Conservation (phyloP, 2,329 filamentous ascomycete species). For the Nothophoma quercina region DNA sequence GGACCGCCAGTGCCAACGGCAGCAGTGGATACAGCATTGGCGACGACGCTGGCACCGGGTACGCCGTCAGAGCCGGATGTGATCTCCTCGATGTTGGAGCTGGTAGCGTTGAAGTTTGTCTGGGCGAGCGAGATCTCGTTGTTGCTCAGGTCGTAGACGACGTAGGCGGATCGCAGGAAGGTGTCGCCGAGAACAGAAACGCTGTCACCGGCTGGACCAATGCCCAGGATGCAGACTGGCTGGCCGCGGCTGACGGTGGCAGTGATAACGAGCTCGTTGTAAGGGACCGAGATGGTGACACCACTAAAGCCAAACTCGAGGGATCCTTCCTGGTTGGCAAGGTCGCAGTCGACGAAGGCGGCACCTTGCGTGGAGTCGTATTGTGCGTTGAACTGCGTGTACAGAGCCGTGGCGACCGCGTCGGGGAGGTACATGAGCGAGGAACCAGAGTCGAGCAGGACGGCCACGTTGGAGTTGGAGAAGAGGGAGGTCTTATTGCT, state of each 20-base stretch:
- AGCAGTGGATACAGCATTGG: constrained; percentile 59
- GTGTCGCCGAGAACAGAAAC: constrained; percentile 66
- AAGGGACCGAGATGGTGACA: constrained; percentile 61
- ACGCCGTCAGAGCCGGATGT: constrained; percentile 57
- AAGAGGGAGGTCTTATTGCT: constrained; percentile 54
- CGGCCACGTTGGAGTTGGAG: constrained; percentile 56
- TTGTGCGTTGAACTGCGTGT: constrained; percentile 49
- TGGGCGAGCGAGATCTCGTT: constrained; percentile 69
- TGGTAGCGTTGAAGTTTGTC: constrained; percentile 66
- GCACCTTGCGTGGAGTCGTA: constrained; percentile 53
- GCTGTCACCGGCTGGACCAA: constrained; percentile 58
- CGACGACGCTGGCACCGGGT: constrained; percentile 61
- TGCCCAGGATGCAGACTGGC: constrained; percentile 56
- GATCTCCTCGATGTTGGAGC: constrained; percentile 62
- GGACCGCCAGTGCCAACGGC: constrained; percentile 55
- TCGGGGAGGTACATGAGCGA: constrained; percentile 74
- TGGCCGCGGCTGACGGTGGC: constrained; percentile 53
- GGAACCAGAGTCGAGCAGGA: constrained; percentile 78
- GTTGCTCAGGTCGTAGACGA: constrained; percentile 67
- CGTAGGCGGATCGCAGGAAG: constrained; percentile 68
- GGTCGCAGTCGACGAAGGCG: constrained; percentile 62
- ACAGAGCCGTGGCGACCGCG: constrained; percentile 60
- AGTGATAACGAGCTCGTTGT: constrained; percentile 64
- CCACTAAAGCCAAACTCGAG: constrained; percentile 66
- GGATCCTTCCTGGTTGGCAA: constrained; percentile 57